These are phyloP conservation scores for Solanum chiquidenum DNA, from an alignment of 257 asterid genomes.

Conservation along the genomic window DNA sequence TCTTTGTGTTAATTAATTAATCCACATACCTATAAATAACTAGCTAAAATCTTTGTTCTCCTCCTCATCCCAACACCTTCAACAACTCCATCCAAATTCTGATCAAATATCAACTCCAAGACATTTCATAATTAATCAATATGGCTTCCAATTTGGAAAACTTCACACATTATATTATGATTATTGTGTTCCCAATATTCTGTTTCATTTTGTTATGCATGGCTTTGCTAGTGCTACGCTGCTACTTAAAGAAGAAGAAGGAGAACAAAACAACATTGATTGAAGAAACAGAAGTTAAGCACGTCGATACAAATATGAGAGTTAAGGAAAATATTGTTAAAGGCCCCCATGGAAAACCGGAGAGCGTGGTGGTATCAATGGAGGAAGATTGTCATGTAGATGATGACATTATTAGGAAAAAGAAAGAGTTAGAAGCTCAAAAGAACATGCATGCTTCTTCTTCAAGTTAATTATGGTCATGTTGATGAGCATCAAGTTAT, in stretches of 20 bases:
- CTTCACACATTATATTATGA: slow-evolving; percentile 6
- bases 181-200: slow-evolving; percentile 22
- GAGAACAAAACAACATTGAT: neutral
- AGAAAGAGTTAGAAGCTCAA: slow-evolving; percentile 3
- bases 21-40: neutral
- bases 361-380: slow-evolving; percentile 19
- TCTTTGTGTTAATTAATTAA: neutral
- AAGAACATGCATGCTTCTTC: no score
- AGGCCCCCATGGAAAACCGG: slow-evolving; percentile 22
- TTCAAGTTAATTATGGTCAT: no score
- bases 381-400: slow-evolving; percentile 37
- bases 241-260: slow-evolving; percentile 19
- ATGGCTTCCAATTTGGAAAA: neutral
- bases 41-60: neutral
- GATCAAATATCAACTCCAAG: neutral
- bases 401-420: slow-evolving; percentile 31
- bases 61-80: neutral
- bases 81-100: neutral
- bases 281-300: slow-evolving; percentile 26
- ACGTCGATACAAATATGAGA: slow-evolving; percentile 15
- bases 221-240: slow-evolving; percentile 26
- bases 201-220: slow-evolving; percentile 28
- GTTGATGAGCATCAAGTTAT: no score
- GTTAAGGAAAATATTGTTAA: slow-evolving; percentile 32
- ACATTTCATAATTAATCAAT: slow-evolving; percentile 6